Percentiles rank a stretch among this genome's conserved stretches.
Evolutionary conservation across 768 basidiomycete genomes (phyloP).

Genomic region (Cyathus striatus): DNA sequence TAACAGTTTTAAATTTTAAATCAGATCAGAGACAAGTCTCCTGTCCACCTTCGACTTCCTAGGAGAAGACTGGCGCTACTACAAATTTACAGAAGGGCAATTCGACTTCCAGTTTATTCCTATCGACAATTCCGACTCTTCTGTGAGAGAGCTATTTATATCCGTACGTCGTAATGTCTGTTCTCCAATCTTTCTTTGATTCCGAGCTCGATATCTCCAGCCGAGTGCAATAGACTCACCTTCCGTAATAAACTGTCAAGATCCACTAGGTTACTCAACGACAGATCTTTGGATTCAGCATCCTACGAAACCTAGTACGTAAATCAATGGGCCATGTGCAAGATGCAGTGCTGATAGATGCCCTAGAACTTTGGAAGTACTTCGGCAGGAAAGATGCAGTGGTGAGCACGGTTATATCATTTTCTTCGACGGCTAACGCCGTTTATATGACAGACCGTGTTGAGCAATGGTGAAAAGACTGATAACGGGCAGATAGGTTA

Average conservation of each 20-base stretch:
- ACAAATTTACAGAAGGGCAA: background rate
- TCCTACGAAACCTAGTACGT: slow-evolving; percentile 9
- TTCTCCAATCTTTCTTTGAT: background rate
- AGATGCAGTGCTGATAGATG: background rate
- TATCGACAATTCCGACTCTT: background rate
- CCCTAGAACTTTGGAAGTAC: slow-evolving; percentile 10
- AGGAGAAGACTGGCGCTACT: background rate
- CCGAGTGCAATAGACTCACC: slow-evolving; percentile 10
- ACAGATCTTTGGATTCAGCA: slow-evolving; percentile 14
- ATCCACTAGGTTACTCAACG: slow-evolving; percentile 13
- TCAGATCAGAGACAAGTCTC: slow-evolving; percentile 1
- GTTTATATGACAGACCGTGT: slow-evolving; percentile 13
- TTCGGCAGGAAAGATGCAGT: slow-evolving; percentile 14
- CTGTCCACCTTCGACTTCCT: slow-evolving; percentile 1
- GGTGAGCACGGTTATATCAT: slow-evolving; percentile 9
- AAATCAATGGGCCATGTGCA: background rate
- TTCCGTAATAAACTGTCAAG: slow-evolving; percentile 11
- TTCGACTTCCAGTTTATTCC: background rate
- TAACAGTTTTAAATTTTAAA: background rate
- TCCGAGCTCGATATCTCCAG: slow-evolving; percentile 2
- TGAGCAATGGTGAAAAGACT: slow-evolving; percentile 23
- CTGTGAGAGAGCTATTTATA: background rate
- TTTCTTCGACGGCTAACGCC: background rate
- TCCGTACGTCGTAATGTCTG: background rate
- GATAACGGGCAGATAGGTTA: slow-evolving; percentile 20